Base-by-base conservation (phyloP, 192 early-diverging fungal genomes). In the Gryganskiella cystojenkinii region DNA sequence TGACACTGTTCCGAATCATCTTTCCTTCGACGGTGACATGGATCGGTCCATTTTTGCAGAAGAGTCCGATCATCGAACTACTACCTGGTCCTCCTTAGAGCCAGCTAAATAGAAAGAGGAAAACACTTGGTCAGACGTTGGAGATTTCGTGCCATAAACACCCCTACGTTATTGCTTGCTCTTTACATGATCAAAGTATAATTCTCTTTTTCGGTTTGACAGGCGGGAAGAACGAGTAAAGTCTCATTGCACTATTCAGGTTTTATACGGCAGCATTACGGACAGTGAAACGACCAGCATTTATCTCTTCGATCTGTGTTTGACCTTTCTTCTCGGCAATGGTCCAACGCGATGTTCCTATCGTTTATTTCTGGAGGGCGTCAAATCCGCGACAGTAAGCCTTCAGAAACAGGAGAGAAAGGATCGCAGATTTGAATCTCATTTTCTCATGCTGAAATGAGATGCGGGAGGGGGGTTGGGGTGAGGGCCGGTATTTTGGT, bases 41-140 rank as follows among this genome's bases (percentile, higher is more conserved):
- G 17, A 93, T 67, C 24, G 94, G 94, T 2, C 94, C 94, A 82
- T 90, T 87, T 70, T 94, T 78, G 14, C 70, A 80, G 54, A 90
- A 90, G 61, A 88, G 71, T 2, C 94, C 94, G 58, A 95, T 93
- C 91, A 94, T 92, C 31, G 89, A 91, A 70, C 84, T 86, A 22
- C 88, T 90, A 17, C 93, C 94, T 22, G 94, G 94, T 5, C 94
- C 94, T 57, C 94, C 94, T 80, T 95, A 92, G 11, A 95, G 76
- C 93, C 93, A 91, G 14, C 82, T 83, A 44, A 20, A 13, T 5
- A 37, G 14, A 20, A 37, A n/a, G 30, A 13, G 5, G 15, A 22
- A 43, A 43, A 49, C 19, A 37, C 30, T 47, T 10, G 31, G 20
- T 28, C n/a, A 42, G 6, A 9, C n/a, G n/a, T n/a, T n/a, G n/a